These are phyloP conservation scores for Yamadazyma olivae DNA, from an alignment of 805 yeast species.

Conservation along the genomic window DNA sequence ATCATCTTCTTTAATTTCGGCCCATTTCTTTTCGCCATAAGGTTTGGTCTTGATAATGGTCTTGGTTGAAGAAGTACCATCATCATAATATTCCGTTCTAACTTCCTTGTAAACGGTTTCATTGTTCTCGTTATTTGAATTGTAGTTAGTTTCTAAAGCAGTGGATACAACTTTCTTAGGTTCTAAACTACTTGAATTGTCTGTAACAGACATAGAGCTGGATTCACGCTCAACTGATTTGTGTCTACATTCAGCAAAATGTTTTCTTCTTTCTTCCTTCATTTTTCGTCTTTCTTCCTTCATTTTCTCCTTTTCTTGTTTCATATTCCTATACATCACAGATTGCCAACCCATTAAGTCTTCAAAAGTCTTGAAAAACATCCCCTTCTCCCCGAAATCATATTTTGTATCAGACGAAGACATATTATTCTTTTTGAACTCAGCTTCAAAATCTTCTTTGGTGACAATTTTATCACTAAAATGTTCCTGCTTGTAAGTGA, in stretches of 20 bases:
- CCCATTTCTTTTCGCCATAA: conserved; percentile 32
- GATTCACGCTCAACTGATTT: background rate
- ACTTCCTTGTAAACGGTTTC: conserved; percentile 27
- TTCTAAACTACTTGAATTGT: background rate
- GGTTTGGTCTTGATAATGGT: conserved; percentile 31
- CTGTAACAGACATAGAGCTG: too few relatives aligned
- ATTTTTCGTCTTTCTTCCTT: background rate
- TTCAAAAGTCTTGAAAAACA: conserved; percentile 62
- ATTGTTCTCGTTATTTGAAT: conserved; percentile 21
- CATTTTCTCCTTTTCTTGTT: conserved; percentile 13
- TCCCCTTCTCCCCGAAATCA: conserved; percentile 49
- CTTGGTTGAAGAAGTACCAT: conserved; percentile 34
- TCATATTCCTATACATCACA: conserved; percentile 48
- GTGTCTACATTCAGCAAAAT: background rate
- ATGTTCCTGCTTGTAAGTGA: conserved; percentile 23
- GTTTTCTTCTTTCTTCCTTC: background rate
- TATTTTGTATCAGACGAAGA: conserved; percentile 12
- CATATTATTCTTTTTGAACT: conserved; percentile 10
- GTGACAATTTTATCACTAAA: conserved; percentile 37
- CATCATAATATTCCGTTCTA: conserved; percentile 30
- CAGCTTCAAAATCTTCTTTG: conserved; percentile 56
- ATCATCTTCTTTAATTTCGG: conserved; percentile 18
- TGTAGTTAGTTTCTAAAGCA: conserved; percentile 6
- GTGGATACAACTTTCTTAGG: conserved; percentile 9
- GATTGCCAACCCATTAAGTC: conserved; percentile 66